Evolutionary conservation across 495 filamentous ascomycete genomes (phyloP), one percentile per base, ranked within the genome.

Genomic region (Xylaria venustula): DNA sequence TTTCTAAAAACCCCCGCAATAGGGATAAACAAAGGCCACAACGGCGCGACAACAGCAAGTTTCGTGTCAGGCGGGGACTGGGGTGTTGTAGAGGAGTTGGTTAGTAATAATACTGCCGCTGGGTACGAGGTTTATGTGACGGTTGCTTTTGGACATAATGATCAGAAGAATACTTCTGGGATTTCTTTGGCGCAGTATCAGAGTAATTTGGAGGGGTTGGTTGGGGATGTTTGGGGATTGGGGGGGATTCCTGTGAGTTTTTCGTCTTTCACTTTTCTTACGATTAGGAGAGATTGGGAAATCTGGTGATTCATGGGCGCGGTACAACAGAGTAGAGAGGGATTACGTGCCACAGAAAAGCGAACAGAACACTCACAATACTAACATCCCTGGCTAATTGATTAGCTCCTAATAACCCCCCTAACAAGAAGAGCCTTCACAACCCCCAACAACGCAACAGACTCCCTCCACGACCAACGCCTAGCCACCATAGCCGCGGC

Each of bases 131-230:
- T 72, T 23, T 79, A 74, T 45, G 79, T 84, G 2, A 83, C 81
- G 1, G 78, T 83, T 40, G 73, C 84, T 70, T 85, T 84, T 54
- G 82, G 82, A 7, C 81, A 85, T 54, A 84, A 84, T 52, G 81
- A 85, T 57, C 81, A 85, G 61, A 84, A 84, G 62, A 53, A 54
- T 11, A 58, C 60, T 2, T 69, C 64, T 6, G 74, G 72, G 11
- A 72, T 81, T 44, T 69, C 63, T 3, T 57, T 82, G 2, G 63
- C 60, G 2, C 48, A 75, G 36, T 83, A 71, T 62, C 58, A 65
- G 3, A 62, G 60, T 0, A 84, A 82, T 46, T 67, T 84, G 4
- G 65, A 75, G 20, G 50, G 34, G 8, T 67, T 84, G 28, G 79
- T 73, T 12, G 54, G 62, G 0, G 77, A 81, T n/a, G 69, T 78